Evolutionary conservation across 2,329 filamentous ascomycete species (phyloP).

Genomic region (Chrysoporthe puriensis): DNA sequence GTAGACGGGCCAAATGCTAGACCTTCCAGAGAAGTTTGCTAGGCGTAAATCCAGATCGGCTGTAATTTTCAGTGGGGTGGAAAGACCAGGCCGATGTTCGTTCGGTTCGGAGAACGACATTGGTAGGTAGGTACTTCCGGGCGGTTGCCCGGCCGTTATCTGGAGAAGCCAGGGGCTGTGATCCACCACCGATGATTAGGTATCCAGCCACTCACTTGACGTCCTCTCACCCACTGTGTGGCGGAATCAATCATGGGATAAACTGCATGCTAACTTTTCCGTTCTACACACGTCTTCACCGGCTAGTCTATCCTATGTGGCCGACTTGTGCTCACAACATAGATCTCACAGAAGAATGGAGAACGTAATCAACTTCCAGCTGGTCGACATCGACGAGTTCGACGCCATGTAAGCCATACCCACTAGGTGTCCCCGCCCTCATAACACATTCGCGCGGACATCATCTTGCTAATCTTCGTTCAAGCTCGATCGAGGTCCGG

Average conservation of each 20-base stretch:
- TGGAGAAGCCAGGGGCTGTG: not conserved
- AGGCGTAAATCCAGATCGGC: not conserved
- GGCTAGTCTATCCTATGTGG: not conserved
- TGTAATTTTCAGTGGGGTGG: not conserved
- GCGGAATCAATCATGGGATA: not conserved
- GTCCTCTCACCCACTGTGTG: not conserved
- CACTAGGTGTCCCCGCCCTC: too few relatives aligned
- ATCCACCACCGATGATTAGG: not conserved
- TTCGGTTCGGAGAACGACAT: not conserved
- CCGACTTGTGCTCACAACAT: not conserved
- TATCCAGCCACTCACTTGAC: not conserved
- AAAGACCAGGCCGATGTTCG: not conserved
- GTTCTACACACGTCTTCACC: not conserved
- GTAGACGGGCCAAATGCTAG: not conserved
- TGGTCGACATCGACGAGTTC: conserved; percentile 56
- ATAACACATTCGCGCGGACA: not conserved
- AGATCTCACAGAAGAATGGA: not conserved
- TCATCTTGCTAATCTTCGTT: not conserved
- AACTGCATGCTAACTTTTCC: not conserved
- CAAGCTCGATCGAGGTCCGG: conserved; percentile 46
- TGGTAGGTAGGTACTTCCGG: not conserved
- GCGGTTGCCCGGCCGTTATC: conserved; percentile 5
- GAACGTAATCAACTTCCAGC: conserved; percentile 41
- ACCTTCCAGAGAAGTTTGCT: too few relatives aligned
- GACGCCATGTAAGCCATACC: conserved; percentile 54